These are phyloP conservation scores for Kwoniella newhampshirensis DNA, from an alignment of 768 basidiomycete genomes.

Conservation along the genomic window DNA sequence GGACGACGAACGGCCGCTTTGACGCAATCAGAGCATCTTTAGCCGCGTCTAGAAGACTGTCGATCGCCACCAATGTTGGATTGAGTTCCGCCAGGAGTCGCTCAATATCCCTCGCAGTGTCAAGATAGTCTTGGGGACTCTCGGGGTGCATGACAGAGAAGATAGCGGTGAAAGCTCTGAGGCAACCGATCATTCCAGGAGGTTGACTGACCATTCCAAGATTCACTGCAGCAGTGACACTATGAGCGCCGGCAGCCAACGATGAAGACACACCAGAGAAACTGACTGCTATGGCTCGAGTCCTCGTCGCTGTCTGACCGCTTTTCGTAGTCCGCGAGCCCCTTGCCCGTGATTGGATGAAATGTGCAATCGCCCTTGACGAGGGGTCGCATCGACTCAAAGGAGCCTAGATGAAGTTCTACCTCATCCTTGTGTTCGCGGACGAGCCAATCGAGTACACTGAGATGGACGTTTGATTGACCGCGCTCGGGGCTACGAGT, in stretches of 20 bases:
- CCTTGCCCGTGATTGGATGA: slow-evolving; percentile 14
- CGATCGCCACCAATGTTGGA: slow-evolving; percentile 25
- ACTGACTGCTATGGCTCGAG: neutral
- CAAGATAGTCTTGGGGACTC: slow-evolving; percentile 22
- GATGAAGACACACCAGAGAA: neutral
- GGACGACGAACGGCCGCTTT: neutral
- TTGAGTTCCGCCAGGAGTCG: slow-evolving; percentile 7
- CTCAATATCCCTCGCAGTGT: slow-evolving; percentile 11
- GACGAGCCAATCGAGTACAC: slow-evolving; percentile 19
- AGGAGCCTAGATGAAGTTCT: slow-evolving; percentile 19
- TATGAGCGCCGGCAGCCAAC: too few species aligned
- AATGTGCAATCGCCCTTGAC: slow-evolving; percentile 10
- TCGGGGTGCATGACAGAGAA: slow-evolving; percentile 9
- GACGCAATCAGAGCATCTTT: slow-evolving; percentile 20
- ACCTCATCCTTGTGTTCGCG: slow-evolving; percentile 12
- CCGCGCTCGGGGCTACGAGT: slow-evolving; percentile 26
- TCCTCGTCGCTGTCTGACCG: neutral
- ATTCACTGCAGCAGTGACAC: neutral
- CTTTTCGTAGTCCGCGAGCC: neutral
- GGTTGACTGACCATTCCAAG: neutral
- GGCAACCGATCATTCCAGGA: slow-evolving; percentile 1
- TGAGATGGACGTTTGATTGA: slow-evolving; percentile 21
- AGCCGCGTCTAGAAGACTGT: slow-evolving; percentile 10
- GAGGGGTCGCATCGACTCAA: neutral
- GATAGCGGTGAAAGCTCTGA: neutral